Evolutionary conservation across 441 rosid species (phyloP), one percentile per base, ranked within the genome.

Genomic region (Cnidoscolus chayamansa): DNA sequence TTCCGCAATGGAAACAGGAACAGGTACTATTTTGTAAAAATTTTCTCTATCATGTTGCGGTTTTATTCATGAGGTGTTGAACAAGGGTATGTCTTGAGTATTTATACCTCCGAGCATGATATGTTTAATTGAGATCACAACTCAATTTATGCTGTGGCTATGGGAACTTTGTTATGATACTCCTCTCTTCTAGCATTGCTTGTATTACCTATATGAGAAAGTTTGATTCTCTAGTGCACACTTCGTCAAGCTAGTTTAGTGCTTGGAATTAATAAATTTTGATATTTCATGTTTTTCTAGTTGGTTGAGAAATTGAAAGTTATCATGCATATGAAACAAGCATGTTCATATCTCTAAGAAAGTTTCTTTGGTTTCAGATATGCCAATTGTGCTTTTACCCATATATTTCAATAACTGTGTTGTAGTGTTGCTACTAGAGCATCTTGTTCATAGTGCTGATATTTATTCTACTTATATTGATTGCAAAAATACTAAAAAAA

Each of bases 1-100:
- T 94, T 15, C 97, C 99, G n/a, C 84, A 85, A 19, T 90, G 99
- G 99, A 87, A 86, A 84, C 84, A 90, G 73, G 91, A 94, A 77
- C 84, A 92, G 89, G 98, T 94, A 65, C 47, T 68, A 66, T 78
- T 65, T 72, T 61, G 31, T 60, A 45, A 32, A 59, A 32, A 59
- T 65, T 57, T 16, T 47, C 4, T 62, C 32, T 56, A 45, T 54
- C 19, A 25, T 54, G 11, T 25, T 25, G 6, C 59, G 31, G 61
- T 17, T 48, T 66, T 57, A 30, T 58, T 65, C 17, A 15, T 17
- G 12, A 32, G 35, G 0, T 19, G 7, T 13, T 72, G 35, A n/a
- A 45, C 49, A 15, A 45, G 43, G 25, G 7, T 55, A 5, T 43
- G 16, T 20, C 43, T 37, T 19, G 10, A 35, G 65, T 13, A 9